Evolutionary conservation across 2,329 filamentous ascomycete genomes (phyloP).

Genomic region (Fusarium dlaminii): DNA sequence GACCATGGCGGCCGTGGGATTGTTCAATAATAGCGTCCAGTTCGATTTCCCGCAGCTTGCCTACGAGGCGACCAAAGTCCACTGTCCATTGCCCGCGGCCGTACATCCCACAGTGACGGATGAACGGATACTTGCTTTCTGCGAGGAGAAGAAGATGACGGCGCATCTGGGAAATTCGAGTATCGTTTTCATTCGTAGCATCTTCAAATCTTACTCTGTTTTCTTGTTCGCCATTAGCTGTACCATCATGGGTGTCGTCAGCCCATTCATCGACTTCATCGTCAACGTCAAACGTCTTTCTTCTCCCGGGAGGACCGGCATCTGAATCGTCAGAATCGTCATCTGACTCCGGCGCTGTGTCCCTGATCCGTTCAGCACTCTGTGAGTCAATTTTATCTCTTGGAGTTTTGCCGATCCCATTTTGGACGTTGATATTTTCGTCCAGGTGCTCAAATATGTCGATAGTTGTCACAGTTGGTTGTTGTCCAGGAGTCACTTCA

Average conservation of each 20-base stretch:
- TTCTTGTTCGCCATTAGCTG: slow-evolving; percentile 49
- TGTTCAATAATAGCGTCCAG: slow-evolving; percentile 84
- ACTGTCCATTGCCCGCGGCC: slow-evolving; percentile 82
- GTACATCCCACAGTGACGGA: slow-evolving; percentile 70
- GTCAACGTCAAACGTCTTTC: slow-evolving; percentile 35
- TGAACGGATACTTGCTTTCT: slow-evolving; percentile 74
- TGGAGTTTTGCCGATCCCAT: slow-evolving; percentile 66
- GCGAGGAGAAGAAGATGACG: slow-evolving; percentile 78
- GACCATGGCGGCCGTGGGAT: slow-evolving; percentile 77
- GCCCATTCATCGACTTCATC: slow-evolving; percentile 48
- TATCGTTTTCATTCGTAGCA: slow-evolving; percentile 50
- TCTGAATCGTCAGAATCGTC: slow-evolving; percentile 51
- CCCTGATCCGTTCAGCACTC: slow-evolving; percentile 60
- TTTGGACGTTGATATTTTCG: slow-evolving; percentile 61
- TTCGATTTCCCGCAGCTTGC: slow-evolving; percentile 77
- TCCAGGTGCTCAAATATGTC: slow-evolving; percentile 66
- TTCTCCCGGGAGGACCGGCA: slow-evolving; percentile 38
- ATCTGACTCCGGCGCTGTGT: slow-evolving; percentile 47
- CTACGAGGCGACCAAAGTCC: slow-evolving; percentile 79
- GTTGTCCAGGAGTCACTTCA: slow-evolving; percentile 43
- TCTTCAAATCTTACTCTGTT: slow-evolving; percentile 65
- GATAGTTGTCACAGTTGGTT: slow-evolving; percentile 59
- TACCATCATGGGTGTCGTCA: slow-evolving; percentile 43
- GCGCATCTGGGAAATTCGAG: slow-evolving; percentile 68
- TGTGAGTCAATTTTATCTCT: slow-evolving; percentile 57